phyloP scores from a whole-genome alignment of 331 rosid genomes.

The Malus hybrid region DNA sequence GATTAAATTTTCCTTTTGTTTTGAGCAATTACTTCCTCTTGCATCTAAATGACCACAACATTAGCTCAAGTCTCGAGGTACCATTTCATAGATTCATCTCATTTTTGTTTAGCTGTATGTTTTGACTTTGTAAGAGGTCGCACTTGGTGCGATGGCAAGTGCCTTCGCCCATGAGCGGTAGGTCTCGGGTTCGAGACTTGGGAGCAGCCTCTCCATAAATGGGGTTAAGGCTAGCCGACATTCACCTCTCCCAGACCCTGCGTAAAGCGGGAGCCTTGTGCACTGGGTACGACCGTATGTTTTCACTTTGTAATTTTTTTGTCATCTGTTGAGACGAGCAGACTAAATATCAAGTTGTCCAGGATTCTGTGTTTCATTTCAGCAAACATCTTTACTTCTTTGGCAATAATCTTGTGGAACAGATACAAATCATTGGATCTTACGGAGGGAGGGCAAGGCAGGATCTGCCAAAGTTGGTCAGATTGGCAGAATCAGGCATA shows the following conservation, averaged over 20 bases:
- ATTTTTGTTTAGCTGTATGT: neutral
- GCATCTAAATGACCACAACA: neutral
- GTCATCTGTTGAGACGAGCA: neutral
- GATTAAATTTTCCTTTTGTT: neutral
- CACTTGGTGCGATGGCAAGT: too few species aligned
- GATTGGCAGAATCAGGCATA: conserved; percentile 78
- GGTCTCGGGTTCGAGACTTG: too few species aligned
- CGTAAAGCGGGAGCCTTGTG: too few species aligned
- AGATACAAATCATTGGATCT: conserved; percentile 85
- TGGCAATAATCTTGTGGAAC: conserved; percentile 13
- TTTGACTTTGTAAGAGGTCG: too few species aligned
- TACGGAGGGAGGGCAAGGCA: conserved; percentile 98
- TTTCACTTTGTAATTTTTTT: too few species aligned
- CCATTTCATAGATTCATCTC: neutral
- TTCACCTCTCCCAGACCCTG: too few species aligned
- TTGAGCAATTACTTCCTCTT: neutral
- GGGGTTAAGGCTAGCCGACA: too few species aligned
- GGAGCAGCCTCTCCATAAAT: too few species aligned
- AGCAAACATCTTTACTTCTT: neutral
- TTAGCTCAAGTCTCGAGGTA: neutral
- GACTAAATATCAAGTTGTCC: neutral
- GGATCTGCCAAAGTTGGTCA: conserved; percentile 88
- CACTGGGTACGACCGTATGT: too few species aligned
- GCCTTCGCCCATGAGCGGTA: too few species aligned
- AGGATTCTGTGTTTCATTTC: neutral